phyloP scores from a whole-genome alignment of 2,329 filamentous ascomycete species.

The Pyrenochaeta sp. region DNA sequence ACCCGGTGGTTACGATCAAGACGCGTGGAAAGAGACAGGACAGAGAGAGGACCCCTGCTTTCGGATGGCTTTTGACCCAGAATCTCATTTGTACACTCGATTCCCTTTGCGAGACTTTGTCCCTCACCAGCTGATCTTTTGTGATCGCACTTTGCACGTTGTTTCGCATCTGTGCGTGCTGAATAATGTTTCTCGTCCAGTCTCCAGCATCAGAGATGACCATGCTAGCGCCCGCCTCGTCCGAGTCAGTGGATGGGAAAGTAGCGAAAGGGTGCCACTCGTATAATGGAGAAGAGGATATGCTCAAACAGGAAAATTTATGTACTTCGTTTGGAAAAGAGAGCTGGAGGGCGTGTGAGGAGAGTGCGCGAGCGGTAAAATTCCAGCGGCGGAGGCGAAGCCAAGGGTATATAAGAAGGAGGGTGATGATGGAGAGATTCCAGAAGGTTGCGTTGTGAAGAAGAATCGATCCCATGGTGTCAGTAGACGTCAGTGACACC shows the following conservation, averaged over 20 bases:
- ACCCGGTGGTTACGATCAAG: constrained; percentile 47
- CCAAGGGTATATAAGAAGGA: constrained; percentile 77
- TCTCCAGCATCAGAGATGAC: constrained; percentile 48
- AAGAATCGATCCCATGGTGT: constrained; percentile 4
- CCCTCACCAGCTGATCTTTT: not conserved
- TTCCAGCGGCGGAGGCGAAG: constrained; percentile 71
- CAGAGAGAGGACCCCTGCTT: constrained; percentile 43
- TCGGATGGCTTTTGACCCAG: constrained; percentile 41
- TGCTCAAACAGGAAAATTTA: constrained; percentile 43
- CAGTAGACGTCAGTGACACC: not conserved
- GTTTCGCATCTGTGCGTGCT: constrained; percentile 1
- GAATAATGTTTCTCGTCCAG: constrained; percentile 39
- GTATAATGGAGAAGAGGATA: constrained; percentile 37
- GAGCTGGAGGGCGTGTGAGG: constrained; percentile 74
- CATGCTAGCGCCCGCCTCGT: constrained; percentile 24
- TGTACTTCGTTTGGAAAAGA: constrained; percentile 52
- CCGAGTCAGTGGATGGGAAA: constrained; percentile 31
- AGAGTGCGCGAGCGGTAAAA: constrained; percentile 73
- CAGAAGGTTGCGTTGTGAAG: constrained; percentile 60
- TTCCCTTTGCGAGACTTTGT: not conserved
- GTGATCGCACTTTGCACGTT: not conserved
- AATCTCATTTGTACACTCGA: constrained; percentile 17
- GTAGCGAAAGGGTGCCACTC: constrained; percentile 52
- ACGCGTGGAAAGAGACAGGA: constrained; percentile 40
- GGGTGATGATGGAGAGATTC: constrained; percentile 71